These are phyloP conservation scores for Pseudogymnoascus sp. DNA, from an alignment of 2,329 filamentous ascomycete species.

Conservation along the genomic window DNA sequence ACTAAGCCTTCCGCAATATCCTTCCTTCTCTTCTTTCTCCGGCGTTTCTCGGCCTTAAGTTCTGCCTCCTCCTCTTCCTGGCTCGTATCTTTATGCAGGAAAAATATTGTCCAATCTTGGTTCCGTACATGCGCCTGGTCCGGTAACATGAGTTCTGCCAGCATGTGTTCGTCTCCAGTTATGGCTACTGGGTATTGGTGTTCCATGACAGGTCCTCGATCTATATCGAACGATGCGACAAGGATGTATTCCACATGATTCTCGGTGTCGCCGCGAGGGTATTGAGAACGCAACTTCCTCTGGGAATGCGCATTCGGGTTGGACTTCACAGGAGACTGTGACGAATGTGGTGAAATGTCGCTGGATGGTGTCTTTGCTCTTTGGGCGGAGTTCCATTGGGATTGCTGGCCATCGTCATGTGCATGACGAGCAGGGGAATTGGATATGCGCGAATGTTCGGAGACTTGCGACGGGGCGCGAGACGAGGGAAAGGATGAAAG, in stretches of 20 bases:
- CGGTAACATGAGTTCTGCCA: constrained; percentile 95
- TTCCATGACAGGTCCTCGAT: constrained; percentile 94
- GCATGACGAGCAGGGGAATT: constrained; percentile 43
- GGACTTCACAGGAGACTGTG: constrained; percentile 44
- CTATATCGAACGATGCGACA: constrained; percentile 94
- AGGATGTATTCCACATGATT: constrained; percentile 99
- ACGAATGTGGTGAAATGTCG: constrained; percentile 50
- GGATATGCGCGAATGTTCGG: constrained; percentile 40
- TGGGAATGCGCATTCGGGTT: constrained; percentile 42
- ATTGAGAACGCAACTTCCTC: constrained; percentile 61
- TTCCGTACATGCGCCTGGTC: constrained; percentile 91
- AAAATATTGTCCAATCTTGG: constrained; percentile 99
- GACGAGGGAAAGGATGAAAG: constrained; percentile 54
- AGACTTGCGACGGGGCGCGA: constrained; percentile 49
- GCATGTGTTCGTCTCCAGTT: constrained; percentile 94
- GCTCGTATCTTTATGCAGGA: constrained; percentile 88
- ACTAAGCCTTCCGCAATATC: constrained; percentile 42
- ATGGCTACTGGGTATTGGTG: constrained; percentile 94
- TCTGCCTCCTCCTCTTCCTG: constrained; percentile 74
- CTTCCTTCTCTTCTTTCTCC: constrained; percentile 42
- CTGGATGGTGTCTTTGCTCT: constrained; percentile 53
- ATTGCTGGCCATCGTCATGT: constrained; percentile 46
- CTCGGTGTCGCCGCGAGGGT: constrained; percentile 63
- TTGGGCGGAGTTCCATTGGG: constrained; percentile 49
- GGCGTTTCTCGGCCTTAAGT: constrained; percentile 45